phyloP scores from a whole-genome alignment of 441 rosid genomes.

The Melastoma candidum region DNA sequence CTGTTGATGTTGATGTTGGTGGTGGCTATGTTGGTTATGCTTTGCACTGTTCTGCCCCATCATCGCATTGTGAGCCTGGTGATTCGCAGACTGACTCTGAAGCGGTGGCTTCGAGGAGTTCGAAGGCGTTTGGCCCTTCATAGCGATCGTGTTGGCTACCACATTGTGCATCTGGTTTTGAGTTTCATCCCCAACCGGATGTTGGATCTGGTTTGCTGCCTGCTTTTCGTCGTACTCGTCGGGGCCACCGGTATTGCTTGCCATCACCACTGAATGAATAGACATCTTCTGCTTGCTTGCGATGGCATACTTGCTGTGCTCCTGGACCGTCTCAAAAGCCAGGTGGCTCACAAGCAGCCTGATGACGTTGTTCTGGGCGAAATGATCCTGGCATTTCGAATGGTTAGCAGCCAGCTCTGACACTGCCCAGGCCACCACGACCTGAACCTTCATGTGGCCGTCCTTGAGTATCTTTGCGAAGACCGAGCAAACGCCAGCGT shows the following conservation, averaged over 20 bases:
- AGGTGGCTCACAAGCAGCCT: conserved; percentile 76
- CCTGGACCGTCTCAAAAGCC: conserved; percentile 87
- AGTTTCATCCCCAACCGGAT: conserved; percentile 33
- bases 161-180: conserved; percentile 53
- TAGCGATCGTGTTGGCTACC: conserved; percentile 50
- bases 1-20: not conserved
- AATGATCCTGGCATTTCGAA: conserved; percentile 73
- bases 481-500: conserved; percentile 61
- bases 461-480: conserved; percentile 84
- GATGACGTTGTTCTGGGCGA: conserved; percentile 64
- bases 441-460: conserved; percentile 89
- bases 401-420: conserved; percentile 54
- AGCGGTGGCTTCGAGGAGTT: too few species aligned
- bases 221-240: conserved; percentile 30
- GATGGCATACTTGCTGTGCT: conserved; percentile 81
- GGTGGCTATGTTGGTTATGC: conserved; percentile 1
- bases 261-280: conserved; percentile 69
- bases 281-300: conserved; percentile 52
- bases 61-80: too few species aligned
- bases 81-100: too few species aligned
- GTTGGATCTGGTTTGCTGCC: conserved; percentile 19
- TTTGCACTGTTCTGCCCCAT: too few species aligned
- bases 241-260: conserved; percentile 9
- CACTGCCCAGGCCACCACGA: conserved; percentile 84
- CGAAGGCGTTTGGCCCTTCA: conserved; percentile 22